These are phyloP conservation scores for Vitis hybrid DNA, from an alignment of 177 flowering plant genomes.

Conservation along the genomic window DNA sequence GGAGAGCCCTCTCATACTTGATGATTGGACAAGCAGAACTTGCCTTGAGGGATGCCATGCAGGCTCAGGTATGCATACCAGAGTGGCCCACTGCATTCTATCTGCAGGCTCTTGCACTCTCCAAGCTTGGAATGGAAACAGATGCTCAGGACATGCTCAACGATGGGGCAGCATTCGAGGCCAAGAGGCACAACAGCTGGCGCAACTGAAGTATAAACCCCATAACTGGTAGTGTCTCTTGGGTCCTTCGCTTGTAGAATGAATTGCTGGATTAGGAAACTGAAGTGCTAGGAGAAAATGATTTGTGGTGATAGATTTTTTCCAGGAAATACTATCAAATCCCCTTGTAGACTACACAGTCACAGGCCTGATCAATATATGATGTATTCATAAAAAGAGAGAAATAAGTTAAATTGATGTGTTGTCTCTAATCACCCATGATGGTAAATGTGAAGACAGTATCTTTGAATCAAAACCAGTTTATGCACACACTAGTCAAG, in stretches of 20 bases:
- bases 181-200: constrained; percentile 83
- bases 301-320: neutral
- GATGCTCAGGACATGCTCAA: constrained; percentile 98
- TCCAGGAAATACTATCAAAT: neutral
- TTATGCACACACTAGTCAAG: too few relatives aligned
- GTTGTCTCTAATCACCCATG: too few relatives aligned
- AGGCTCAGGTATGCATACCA: constrained; percentile 90
- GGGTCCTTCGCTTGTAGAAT: neutral
- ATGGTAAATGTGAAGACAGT: too few relatives aligned
- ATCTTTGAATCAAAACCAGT: too few relatives aligned
- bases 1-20: constrained; percentile 81
- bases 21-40: constrained; percentile 81
- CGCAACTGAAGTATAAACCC: constrained; percentile 31
- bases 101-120: constrained; percentile 92
- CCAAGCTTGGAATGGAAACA: constrained; percentile 93
- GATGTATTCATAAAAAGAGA: neutral
- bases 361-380: neutral
- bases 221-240: neutral
- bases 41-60: constrained; percentile 93
- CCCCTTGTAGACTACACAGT: neutral
- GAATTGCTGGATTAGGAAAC: neutral
- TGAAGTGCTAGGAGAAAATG: neutral
- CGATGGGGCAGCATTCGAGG: constrained; percentile 91
- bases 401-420: neutral
- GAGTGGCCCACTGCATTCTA: constrained; percentile 99